Conservation (phyloP, 2,329 filamentous ascomycete species). For the Neopestalotiopsis rosae region DNA sequence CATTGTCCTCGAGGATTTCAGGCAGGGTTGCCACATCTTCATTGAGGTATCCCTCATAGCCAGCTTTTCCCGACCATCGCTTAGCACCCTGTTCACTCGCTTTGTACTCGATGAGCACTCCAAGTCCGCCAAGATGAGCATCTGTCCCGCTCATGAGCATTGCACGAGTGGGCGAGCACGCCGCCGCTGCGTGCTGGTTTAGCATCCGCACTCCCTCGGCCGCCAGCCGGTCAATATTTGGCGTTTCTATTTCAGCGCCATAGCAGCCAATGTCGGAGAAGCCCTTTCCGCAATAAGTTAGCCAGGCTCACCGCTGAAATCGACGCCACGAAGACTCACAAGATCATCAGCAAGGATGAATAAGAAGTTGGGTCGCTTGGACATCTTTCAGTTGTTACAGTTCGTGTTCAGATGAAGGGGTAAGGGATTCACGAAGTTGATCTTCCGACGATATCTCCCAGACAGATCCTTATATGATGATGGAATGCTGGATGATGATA, state of each 20-base stretch:
- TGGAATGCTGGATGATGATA: background rate
- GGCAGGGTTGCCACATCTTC: conserved; percentile 55
- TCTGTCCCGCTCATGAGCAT: conserved; percentile 58
- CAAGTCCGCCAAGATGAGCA: conserved; percentile 55
- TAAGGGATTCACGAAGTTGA: background rate
- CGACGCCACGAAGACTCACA: conserved; percentile 19
- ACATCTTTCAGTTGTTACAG: background rate
- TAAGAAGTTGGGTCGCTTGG: conserved; percentile 49
- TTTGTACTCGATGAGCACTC: background rate
- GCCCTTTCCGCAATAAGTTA: conserved; percentile 20
- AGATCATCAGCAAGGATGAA: conserved; percentile 51
- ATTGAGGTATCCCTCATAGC: conserved; percentile 37
- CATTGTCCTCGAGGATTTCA: conserved; percentile 59
- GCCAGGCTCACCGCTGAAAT: background rate
- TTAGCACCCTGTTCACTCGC: conserved; percentile 16
- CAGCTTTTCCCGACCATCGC: conserved; percentile 32
- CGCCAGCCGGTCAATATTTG: conserved; percentile 59
- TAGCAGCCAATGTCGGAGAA: conserved; percentile 55
- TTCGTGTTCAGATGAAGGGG: background rate
- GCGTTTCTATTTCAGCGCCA: conserved; percentile 63
- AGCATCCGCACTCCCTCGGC: conserved; percentile 59
- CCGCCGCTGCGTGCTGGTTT: conserved; percentile 63
- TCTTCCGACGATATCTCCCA: background rate
- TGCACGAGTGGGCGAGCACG: conserved; percentile 63
- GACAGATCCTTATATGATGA: background rate